Base-by-base conservation (phyloP, 2,329 filamentous ascomycete genomes). In the Xenoacremonium recifei region DNA sequence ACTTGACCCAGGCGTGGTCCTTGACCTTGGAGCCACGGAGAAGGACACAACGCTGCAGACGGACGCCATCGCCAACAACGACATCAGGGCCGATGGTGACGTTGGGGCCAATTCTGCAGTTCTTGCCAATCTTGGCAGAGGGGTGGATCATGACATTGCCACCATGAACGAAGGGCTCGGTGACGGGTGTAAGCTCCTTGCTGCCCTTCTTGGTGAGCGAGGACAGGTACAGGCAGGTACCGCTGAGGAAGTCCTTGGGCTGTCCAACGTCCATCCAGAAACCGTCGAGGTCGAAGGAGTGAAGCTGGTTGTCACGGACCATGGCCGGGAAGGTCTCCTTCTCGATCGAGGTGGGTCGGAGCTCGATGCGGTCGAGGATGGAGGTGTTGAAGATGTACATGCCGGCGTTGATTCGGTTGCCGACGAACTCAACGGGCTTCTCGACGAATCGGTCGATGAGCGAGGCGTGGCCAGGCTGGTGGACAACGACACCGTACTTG, bases 181-280 rank as follows among this genome's bases (percentile, higher is more conserved):
- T 80, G 32, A 78, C 68, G 2, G 90, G 76, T 6, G 85, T 83
- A 38, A 97, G 86, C 47, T 87, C 78, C 73, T 95, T 91, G 63
- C 89, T 88, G 64, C 84, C 82, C 72, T 87, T 90, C 81, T 96
- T 96, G 45, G 90, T 80, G 47, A 97, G 80, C 4, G 89, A 95
- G 35, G 89, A 90, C 39, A 99, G 87, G 75, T 96, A 97, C 49
- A 99, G 79, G 72, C 92, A 97, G 48, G 93, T 97, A 50, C 92
- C 92, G 17, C 87, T 89, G 42, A 99, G 77, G 80, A 97, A 99
- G 66, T 99, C 92, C 76, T 97, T 99, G 58, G 92, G 92, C 72
- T 99, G 92, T 59, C 92, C 92, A 52, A 99, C 89, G 59, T 97
- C 92, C 92, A 97, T 97, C 92, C 92, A 97, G 82, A 95, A 97